Evolutionary conservation across 257 asterid species (phyloP).

Genomic region (Apocynum venetum): DNA sequence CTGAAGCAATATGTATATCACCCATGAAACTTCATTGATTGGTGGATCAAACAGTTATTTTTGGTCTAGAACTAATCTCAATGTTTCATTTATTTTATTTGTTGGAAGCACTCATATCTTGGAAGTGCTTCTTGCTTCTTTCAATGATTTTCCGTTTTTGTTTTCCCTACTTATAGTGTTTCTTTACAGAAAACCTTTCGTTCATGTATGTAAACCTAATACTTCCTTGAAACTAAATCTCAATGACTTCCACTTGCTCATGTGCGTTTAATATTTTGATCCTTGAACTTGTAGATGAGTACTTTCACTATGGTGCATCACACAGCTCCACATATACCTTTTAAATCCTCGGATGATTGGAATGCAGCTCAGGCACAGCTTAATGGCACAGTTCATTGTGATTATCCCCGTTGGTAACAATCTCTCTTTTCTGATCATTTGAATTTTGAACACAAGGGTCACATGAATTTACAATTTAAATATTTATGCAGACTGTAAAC

Average conservation of each 20-base stretch:
- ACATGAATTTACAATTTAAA: neutral
- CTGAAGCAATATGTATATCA: neutral
- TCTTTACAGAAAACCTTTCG: neutral
- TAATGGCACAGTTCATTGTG: slow-evolving; percentile 93
- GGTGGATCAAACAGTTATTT: neutral
- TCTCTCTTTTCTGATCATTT: slow-evolving; percentile 6
- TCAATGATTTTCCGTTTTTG: neutral
- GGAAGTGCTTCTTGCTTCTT: neutral
- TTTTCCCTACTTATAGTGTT: neutral
- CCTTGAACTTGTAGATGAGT: slow-evolving; percentile 68
- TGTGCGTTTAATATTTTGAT: neutral
- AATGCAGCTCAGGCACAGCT: slow-evolving; percentile 97
- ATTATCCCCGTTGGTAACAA: slow-evolving; percentile 77
- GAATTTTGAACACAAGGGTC: neutral
- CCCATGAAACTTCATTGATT: neutral
- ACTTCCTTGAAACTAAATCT: neutral
- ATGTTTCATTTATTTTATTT: neutral
- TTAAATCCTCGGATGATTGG: slow-evolving; percentile 76
- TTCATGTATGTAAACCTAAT: neutral
- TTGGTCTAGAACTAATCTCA: neutral
- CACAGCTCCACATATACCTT: slow-evolving; percentile 98
- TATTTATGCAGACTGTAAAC: neutral
- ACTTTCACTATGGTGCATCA: slow-evolving; percentile 99
- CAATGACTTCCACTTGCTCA: neutral
- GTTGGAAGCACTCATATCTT: slow-evolving; percentile 1